Evolutionary conservation across 345 rosid genomes (phyloP).

Genomic region (Salix purpurea): DNA sequence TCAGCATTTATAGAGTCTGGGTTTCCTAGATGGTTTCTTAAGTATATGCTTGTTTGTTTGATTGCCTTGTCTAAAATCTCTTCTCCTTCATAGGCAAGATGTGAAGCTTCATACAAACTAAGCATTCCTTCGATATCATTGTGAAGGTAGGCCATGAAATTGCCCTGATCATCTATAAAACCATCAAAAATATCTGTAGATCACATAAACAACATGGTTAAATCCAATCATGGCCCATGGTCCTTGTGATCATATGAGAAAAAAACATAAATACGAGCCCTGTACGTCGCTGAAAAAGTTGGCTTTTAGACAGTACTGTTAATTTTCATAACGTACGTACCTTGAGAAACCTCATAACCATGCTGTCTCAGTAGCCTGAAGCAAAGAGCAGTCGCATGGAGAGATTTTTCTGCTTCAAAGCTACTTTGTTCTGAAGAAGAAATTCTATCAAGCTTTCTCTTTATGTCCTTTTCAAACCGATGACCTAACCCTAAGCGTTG

Average conservation of each 20-base stretch:
- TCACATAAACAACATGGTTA: background rate
- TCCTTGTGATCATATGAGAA: background rate
- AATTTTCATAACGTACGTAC: constrained; percentile 15
- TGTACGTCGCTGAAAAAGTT: too few relatives aligned
- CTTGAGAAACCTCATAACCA: constrained; percentile 38
- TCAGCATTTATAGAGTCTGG: background rate
- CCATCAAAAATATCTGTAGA: constrained; percentile 28
- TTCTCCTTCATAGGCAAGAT: constrained; percentile 35
- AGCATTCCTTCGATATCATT: constrained; percentile 30
- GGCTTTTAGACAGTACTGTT: background rate
- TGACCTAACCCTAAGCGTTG: constrained; percentile 37
- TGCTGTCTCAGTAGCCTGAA: constrained; percentile 47
- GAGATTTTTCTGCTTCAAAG: background rate
- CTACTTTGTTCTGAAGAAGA: background rate
- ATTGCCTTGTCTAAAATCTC: constrained; percentile 23
- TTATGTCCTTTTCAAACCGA: constrained; percentile 32
- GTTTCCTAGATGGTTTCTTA: constrained; percentile 1
- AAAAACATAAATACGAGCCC: too few relatives aligned
- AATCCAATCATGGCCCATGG: too few relatives aligned
- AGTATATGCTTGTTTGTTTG: constrained; percentile 11
- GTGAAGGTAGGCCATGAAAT: background rate
- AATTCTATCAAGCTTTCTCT: constrained; percentile 17
- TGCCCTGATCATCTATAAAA: constrained; percentile 24
- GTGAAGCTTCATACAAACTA: constrained; percentile 44
- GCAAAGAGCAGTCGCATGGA: constrained; percentile 33